Conservation (phyloP, 768 basidiomycete species). For the Macrolepiota dolichaula region DNA sequence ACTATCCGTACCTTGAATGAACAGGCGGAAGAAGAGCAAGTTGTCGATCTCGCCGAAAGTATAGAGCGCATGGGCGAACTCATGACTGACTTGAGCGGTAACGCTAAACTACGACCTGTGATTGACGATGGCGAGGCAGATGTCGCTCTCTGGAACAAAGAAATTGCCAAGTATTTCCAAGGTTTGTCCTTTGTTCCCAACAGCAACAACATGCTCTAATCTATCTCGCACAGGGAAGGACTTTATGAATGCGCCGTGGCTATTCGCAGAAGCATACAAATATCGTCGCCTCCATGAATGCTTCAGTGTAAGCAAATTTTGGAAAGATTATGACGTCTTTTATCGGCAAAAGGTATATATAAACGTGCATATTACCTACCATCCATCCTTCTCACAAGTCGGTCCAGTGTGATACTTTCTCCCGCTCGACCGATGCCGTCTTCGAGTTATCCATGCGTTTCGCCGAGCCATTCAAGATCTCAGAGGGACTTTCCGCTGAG, state of each 20-base stretch:
- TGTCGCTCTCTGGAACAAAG: conserved; percentile 95
- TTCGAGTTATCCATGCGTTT: conserved; percentile 94
- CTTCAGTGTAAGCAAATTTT: conserved; percentile 88
- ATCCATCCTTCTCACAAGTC: conserved; percentile 9
- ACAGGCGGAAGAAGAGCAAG: conserved; percentile 75
- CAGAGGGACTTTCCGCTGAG: conserved; percentile 45
- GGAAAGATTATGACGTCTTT: conserved; percentile 91
- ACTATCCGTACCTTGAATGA: conserved; percentile 85
- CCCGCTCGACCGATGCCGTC: conserved; percentile 86
- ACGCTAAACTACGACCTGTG: conserved; percentile 82
- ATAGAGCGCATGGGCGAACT: conserved; percentile 89
- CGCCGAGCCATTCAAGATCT: conserved; percentile 74
- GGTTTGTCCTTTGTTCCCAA: conserved; percentile 38
- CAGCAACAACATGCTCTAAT: not conserved
- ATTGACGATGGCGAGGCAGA: conserved; percentile 90
- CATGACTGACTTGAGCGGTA: conserved; percentile 83
- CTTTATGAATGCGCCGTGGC: conserved; percentile 95
- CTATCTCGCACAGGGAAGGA: conserved; percentile 57
- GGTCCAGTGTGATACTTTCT: conserved; percentile 83
- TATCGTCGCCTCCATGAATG: conserved; percentile 90
- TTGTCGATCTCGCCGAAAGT: conserved; percentile 81
- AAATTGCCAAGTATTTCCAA: conserved; percentile 92
- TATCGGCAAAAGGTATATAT: conserved; percentile 80
- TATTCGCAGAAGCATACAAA: conserved; percentile 95
- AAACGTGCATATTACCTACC: not conserved